Conservation (phyloP, 177 flowering plant genomes). For the Viscum album region DNA sequence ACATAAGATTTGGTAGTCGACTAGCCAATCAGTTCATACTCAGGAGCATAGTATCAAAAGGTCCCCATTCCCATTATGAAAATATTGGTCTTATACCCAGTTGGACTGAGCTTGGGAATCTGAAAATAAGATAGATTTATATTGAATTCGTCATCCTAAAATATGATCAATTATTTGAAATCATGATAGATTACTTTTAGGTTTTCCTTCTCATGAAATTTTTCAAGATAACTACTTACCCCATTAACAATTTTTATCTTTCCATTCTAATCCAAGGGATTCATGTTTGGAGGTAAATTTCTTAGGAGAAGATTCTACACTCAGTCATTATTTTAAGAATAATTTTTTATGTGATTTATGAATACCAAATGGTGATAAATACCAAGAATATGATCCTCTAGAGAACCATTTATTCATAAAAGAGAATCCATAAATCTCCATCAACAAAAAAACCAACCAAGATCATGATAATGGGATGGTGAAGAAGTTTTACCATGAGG, state of each 20-base stretch:
- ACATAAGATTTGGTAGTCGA: neutral
- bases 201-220: neutral
- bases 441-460: neutral
- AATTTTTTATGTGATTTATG: too few species aligned
- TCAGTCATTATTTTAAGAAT: too few species aligned
- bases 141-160: neutral
- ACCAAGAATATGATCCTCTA: neutral
- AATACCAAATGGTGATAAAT: neutral
- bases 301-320: neutral
- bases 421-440: neutral
- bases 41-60: conserved; percentile 2
- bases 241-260: neutral
- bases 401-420: neutral
- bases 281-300: neutral
- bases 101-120: neutral
- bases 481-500: neutral
- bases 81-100: neutral
- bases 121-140: neutral
- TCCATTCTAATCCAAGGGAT: neutral
- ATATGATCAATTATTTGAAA: neutral
- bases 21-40: neutral
- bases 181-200: neutral
- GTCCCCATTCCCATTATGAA: conserved; percentile 1
- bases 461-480: neutral
- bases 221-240: neutral